phyloP scores from a whole-genome alignment of 176 grass and related monocot genomes.

The Cenchrus fungigraminus region DNA sequence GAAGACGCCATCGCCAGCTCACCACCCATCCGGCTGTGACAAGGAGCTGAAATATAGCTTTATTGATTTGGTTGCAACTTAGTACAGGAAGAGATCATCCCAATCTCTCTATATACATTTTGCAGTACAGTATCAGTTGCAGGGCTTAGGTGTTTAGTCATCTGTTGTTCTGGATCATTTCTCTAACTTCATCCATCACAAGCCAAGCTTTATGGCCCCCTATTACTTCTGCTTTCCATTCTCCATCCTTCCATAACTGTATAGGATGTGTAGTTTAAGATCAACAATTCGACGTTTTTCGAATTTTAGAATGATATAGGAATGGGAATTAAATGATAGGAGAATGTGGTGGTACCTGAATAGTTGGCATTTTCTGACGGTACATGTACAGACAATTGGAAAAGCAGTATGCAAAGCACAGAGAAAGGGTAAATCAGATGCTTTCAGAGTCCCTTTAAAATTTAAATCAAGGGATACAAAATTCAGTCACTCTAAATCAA shows the following conservation, averaged over 20 bases:
- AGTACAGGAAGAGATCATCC: constrained; percentile 7
- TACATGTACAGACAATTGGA: not conserved
- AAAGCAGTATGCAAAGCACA: not conserved
- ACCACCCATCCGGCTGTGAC: not conserved
- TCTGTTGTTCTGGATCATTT: constrained; percentile 87
- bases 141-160: constrained; percentile 38
- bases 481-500: not conserved
- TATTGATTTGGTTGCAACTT: constrained; percentile 28
- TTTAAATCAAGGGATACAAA: not conserved
- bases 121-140: not conserved
- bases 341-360: constrained; percentile 67
- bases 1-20: no score
- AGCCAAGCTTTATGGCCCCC: constrained; percentile 97
- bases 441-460: not conserved
- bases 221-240: constrained; percentile 83
- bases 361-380: constrained; percentile 97
- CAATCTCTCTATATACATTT: constrained; percentile 38
- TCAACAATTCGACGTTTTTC: constrained; percentile 6
- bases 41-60: constrained; percentile 32
- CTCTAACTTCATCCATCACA: constrained; percentile 94
- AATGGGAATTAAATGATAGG: not conserved
- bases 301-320: not conserved
- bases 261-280: not conserved
- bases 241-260: constrained; percentile 97
- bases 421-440: constrained; percentile 21